Evolutionary conservation across 177 flowering plant species (phyloP).

Genomic region (Vitis hybrid): DNA sequence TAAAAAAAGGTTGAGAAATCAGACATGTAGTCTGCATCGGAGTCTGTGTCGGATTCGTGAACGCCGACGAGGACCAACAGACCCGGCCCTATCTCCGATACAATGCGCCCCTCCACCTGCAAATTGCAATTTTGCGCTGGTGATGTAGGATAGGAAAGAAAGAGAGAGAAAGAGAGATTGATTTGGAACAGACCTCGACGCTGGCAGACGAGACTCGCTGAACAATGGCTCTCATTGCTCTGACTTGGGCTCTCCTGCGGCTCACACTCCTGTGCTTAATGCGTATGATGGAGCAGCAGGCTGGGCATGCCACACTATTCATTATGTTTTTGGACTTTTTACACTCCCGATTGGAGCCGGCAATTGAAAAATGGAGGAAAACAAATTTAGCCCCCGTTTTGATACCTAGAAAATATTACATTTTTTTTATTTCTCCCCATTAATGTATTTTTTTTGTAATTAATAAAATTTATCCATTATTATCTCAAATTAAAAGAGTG

Average conservation of each 20-base stretch:
- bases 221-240: constrained; percentile 80
- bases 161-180: constrained; percentile 3
- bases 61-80: constrained; percentile 82
- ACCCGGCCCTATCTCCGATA: constrained; percentile 92
- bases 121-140: constrained; percentile 16
- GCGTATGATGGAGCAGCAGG: constrained; percentile 2
- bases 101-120: constrained; percentile 81
- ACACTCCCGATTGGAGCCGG: too few relatives aligned
- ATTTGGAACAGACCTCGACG: constrained; percentile 62
- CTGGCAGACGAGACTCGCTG: constrained; percentile 89
- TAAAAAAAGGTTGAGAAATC: not conserved
- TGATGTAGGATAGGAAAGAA: not conserved
- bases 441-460: too few relatives aligned
- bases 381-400: too few relatives aligned
- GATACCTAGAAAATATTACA: too few relatives aligned
- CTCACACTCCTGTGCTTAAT: not conserved
- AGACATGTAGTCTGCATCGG: constrained; percentile 86
- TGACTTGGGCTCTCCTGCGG: constrained; percentile 16
- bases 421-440: too few relatives aligned
- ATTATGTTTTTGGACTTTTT: too few relatives aligned
- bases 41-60: constrained; percentile 74
- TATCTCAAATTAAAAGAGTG: too few relatives aligned
- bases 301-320: too few relatives aligned
- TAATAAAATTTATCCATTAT: too few relatives aligned
- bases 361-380: too few relatives aligned